Evolutionary conservation across 2,329 filamentous ascomycete species (phyloP), one percentile per base, ranked within the genome.

Genomic region (Colletotrichum sansevieriae): DNA sequence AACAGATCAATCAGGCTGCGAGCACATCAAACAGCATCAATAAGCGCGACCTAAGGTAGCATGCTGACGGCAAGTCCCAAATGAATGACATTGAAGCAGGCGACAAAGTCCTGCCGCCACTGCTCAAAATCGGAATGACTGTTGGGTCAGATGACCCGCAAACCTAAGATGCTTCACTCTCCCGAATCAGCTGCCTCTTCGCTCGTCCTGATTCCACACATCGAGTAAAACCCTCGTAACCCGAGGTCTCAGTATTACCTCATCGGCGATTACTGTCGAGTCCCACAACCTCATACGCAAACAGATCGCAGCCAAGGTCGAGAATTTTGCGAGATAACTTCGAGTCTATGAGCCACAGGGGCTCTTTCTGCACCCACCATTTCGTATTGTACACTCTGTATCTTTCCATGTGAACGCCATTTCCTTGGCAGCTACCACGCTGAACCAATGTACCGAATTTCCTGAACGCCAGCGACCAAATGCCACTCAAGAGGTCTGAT

Each of bases 401-500:
- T 54, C 64, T 52, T 43, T 57, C 67, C 63, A 37, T 41, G 35
- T 59, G 39, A 68, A 70, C 64, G 67, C 67, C 67, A 6, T 61
- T 43, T 44, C 67, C 20, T 43, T 68, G 67, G 46, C 54, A 58
- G 67, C 67, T 68, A 35, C 47, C 52, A 7, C 18, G 64, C 64
- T 62, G 51, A 63, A 43, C 64, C 63, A 29, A 47, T 12, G 57
- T 63, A 49, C 57, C 57, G n/a, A 44, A 22, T 70, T 35, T 44
- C 64, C 52, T 39, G 29, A 70, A 68, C 67, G 67, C 67, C 67
- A 51, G 57, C 64, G 67, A 46, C 29, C 64, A 46, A 33, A 35
- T 68, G 57, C 64, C 63, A 51, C 18, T 15, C 41, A 56, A 5
- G 57, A 62, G 18, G 10, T 52, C 37, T 37, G 12, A 57, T 35